Conservation (phyloP, 208 protist species). For the Tritrichomonas foetus region DNA sequence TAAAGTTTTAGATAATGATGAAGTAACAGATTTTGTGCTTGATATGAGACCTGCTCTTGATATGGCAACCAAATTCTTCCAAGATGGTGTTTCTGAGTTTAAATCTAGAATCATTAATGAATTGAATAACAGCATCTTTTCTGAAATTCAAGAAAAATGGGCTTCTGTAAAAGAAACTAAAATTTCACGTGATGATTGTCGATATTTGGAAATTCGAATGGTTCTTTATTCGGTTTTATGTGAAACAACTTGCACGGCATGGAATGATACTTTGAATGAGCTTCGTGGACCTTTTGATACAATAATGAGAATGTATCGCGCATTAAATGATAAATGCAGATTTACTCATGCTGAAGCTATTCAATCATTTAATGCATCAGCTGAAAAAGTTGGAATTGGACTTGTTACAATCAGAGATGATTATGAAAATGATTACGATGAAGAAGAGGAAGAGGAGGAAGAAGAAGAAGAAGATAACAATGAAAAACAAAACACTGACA, state of each 20-base stretch:
- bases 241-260: not conserved
- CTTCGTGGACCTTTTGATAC: not conserved
- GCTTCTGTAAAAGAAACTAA: not conserved
- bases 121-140: not conserved
- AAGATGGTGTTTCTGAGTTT: not conserved
- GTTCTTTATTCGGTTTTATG: not conserved
- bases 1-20: not conserved
- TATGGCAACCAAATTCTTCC: not conserved
- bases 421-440: not conserved
- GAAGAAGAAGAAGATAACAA: not conserved
- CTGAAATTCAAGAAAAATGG: conserved; percentile 5
- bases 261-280: not conserved
- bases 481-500: not conserved
- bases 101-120: not conserved
- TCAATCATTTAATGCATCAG: not conserved
- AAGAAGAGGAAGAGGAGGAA: conserved; percentile 13
- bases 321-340: not conserved
- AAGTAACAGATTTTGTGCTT: not conserved
- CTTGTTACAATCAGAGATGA: not conserved
- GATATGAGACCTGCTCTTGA: not conserved
- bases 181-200: not conserved
- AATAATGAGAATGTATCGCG: not conserved
- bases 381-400: not conserved
- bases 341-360: not conserved
- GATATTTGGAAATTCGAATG: not conserved